Percentiles rank a stretch among this genome's conserved stretches.
Evolutionary conservation across 345 rosid species (phyloP).

Genomic region (Turnera subulata): DNA sequence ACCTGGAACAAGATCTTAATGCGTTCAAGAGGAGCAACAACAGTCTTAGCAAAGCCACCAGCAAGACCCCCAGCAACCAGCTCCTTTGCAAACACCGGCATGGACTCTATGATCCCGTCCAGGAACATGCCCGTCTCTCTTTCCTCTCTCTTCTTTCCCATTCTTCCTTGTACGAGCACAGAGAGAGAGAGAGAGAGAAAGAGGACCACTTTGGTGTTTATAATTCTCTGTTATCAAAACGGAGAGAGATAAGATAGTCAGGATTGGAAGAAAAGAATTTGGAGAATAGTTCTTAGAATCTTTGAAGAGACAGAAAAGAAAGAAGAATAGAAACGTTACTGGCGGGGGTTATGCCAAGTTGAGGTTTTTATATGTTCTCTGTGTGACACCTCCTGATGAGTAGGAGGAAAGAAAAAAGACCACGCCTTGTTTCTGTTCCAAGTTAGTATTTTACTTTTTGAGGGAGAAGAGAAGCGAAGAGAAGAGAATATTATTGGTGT

Average conservation of each 20-base stretch:
- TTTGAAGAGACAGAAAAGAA: not conserved
- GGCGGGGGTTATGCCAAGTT: not conserved
- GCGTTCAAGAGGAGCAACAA: conserved; percentile 90
- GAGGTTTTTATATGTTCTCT: conserved; percentile 30
- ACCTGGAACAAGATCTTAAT: conserved; percentile 96
- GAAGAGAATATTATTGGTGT: no score
- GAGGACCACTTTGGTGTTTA: not conserved
- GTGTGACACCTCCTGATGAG: not conserved
- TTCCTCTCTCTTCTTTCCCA: conserved; percentile 53
- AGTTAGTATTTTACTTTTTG: no score
- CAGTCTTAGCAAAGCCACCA: conserved; percentile 80
- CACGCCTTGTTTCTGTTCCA: no score
- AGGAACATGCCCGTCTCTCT: conserved; percentile 33
- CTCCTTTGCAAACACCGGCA: conserved; percentile 80
- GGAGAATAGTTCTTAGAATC: not conserved
- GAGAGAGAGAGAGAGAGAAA: conserved; percentile 18
- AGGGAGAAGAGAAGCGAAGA: no score
- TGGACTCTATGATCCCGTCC: conserved; percentile 52
- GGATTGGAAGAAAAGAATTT: not conserved
- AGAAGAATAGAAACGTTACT: conserved; percentile 24
- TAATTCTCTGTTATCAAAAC: no score
- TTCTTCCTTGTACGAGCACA: conserved; percentile 5
- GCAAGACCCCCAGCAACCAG: conserved; percentile 88
- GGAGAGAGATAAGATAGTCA: no score
- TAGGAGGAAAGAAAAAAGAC: no score